phyloP scores from a whole-genome alignment of 2,329 filamentous ascomycete genomes.

The Penicillium capsulatum region DNA sequence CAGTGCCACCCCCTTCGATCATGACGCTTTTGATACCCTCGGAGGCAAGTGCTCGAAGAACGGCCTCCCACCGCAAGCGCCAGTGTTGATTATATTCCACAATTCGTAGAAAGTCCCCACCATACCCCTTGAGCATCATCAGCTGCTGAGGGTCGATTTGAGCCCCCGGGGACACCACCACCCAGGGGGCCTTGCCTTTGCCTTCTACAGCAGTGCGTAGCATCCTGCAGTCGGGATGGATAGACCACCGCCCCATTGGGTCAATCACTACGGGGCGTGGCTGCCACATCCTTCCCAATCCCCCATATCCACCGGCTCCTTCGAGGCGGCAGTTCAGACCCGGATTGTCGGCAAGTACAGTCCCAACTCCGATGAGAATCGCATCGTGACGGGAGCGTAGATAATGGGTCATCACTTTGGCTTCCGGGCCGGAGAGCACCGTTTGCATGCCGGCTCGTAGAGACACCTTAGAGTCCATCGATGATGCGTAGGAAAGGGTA shows the following conservation, averaged over 20 bases:
- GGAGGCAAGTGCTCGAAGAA: conserved; percentile 55
- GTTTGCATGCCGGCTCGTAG: conserved; percentile 77
- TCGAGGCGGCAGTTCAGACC: conserved; percentile 75
- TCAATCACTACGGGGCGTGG: conserved; percentile 81
- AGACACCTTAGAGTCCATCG: conserved; percentile 76
- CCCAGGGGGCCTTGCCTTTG: conserved; percentile 67
- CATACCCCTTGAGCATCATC: conserved; percentile 44
- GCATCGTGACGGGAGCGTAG: conserved; percentile 77
- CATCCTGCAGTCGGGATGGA: conserved; percentile 59
- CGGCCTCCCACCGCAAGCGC: conserved; percentile 60
- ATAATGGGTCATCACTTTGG: conserved; percentile 91
- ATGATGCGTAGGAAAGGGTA: conserved; percentile 86
- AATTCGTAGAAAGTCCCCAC: conserved; percentile 45
- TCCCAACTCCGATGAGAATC: conserved; percentile 80
- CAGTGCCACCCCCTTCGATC: conserved; percentile 80
- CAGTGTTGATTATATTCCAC: conserved; percentile 38
- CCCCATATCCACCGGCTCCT: conserved; percentile 55
- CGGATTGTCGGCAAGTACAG: conserved; percentile 79
- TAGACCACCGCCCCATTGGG: conserved; percentile 68
- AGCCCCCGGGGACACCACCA: conserved; percentile 54
- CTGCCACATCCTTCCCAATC: conserved; percentile 54
- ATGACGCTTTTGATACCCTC: conserved; percentile 73
- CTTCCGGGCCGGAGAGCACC: conserved; percentile 71
- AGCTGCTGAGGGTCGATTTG: conserved; percentile 47
- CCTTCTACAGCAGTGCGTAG: conserved; percentile 61